Conservation (phyloP, 2,329 filamentous ascomycete genomes). For the Hypoxylon sp. region DNA sequence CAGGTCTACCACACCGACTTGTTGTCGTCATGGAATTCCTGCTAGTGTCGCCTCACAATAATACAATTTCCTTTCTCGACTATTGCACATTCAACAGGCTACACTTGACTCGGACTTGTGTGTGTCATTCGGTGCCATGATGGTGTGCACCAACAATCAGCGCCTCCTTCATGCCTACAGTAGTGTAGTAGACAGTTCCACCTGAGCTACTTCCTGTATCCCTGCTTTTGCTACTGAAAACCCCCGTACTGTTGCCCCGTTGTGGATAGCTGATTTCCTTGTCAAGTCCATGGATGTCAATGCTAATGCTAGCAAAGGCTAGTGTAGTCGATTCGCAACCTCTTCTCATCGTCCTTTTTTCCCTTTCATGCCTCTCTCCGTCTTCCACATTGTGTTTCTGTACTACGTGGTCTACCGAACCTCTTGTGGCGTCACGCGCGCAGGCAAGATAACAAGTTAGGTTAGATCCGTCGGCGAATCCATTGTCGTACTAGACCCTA, state of each 20-base stretch:
- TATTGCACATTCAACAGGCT: slow-evolving; percentile 1
- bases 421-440: slow-evolving; percentile 20
- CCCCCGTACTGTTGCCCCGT: background rate
- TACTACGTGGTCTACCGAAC: slow-evolving; percentile 21
- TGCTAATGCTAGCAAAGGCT: slow-evolving; percentile 27
- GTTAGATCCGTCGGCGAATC: slow-evolving; percentile 10
- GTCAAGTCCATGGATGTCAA: slow-evolving; percentile 21
- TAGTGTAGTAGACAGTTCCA: slow-evolving; percentile 28
- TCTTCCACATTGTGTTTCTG: slow-evolving; percentile 22
- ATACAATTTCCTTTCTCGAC: background rate
- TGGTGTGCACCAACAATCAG: slow-evolving; percentile 32
- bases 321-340: slow-evolving; percentile 18
- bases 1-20: too few relatives aligned
- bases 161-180: slow-evolving; percentile 4
- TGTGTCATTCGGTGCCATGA: slow-evolving; percentile 29
- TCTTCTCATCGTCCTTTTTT: slow-evolving; percentile 17
- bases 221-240: slow-evolving; percentile 16
- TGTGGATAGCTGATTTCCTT: slow-evolving; percentile 18
- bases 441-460: slow-evolving; percentile 14
- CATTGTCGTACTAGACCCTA: slow-evolving; percentile 8
- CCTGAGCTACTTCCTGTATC: slow-evolving; percentile 24
- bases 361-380: slow-evolving; percentile 5
- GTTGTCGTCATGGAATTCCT: slow-evolving; percentile 16
- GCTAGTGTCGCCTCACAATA: slow-evolving; percentile 2
- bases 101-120: slow-evolving; percentile 19